phyloP scores from a whole-genome alignment of 352 stramenopile species.

The Peronosclerospora sorghi region DNA sequence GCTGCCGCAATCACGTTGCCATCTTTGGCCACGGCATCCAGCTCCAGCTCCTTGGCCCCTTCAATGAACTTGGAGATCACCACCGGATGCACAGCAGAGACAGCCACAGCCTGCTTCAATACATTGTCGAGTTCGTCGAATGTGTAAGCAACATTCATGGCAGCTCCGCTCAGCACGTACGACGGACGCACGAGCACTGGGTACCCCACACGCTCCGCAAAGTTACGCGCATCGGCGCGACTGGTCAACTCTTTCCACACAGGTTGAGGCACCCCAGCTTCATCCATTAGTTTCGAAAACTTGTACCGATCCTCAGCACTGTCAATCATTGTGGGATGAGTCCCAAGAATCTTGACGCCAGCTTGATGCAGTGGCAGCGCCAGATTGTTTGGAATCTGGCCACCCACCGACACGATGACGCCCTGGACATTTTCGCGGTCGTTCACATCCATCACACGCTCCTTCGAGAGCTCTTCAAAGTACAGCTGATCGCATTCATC shows the following conservation, averaged over 20 bases:
- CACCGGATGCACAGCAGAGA: slow-evolving; percentile 93
- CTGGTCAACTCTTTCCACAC: slow-evolving; percentile 86
- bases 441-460: slow-evolving; percentile 94
- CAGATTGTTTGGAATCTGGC: slow-evolving; percentile 96
- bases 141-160: slow-evolving; percentile 96
- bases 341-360: slow-evolving; percentile 78
- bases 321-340: slow-evolving; percentile 89
- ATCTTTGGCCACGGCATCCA: slow-evolving; percentile 95
- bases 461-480: slow-evolving; percentile 92
- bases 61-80: slow-evolving; percentile 98
- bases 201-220: slow-evolving; percentile 90
- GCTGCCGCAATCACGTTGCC: slow-evolving; percentile 97
- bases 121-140: slow-evolving; percentile 83
- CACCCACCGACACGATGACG: slow-evolving; percentile 90
- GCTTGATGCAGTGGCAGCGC: slow-evolving; percentile 85
- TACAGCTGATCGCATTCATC: slow-evolving; percentile 97
- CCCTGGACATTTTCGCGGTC: slow-evolving; percentile 77
- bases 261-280: slow-evolving; percentile 82
- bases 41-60: slow-evolving; percentile 98
- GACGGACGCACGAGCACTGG: slow-evolving; percentile 94
- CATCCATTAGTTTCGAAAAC: slow-evolving; percentile 94
- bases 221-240: slow-evolving; percentile 80
- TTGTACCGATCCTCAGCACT: slow-evolving; percentile 90
- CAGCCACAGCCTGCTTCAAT: slow-evolving; percentile 87
- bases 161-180: slow-evolving; percentile 95